A percentile compares a stretch with the other conserved stretches of the same genome.
Evolutionary conservation across 495 filamentous ascomycete species (phyloP).

Genomic region (Astrothelium macrocarpum): DNA sequence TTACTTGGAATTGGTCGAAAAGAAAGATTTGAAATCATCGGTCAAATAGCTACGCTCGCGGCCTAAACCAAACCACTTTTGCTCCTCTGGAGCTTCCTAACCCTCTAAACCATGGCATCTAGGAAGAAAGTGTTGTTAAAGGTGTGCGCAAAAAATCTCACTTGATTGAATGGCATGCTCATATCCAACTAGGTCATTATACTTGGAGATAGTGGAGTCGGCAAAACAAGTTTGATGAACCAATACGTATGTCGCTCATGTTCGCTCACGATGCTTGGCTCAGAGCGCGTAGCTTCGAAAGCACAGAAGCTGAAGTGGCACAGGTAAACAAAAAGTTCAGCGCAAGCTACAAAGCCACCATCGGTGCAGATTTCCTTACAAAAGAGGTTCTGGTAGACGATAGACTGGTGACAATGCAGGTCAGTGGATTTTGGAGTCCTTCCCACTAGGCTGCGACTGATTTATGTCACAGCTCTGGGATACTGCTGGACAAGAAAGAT

Average conservation of each 20-base stretch:
- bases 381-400: constrained; percentile 98
- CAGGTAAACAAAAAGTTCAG: constrained; percentile 99
- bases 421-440: constrained; percentile 34
- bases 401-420: constrained; percentile 96
- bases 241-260: constrained; percentile 77
- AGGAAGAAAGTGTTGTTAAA: constrained; percentile 97
- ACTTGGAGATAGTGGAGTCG: constrained; percentile 93
- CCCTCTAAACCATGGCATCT: constrained; percentile 58
- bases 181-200: constrained; percentile 73
- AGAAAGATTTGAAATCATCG: neutral
- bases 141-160: constrained; percentile 42
- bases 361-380: constrained; percentile 96
- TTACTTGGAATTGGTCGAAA: neutral
- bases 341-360: constrained; percentile 98
- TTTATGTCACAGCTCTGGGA: constrained; percentile 79
- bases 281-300: neutral
- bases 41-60: neutral
- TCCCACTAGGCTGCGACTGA: constrained; percentile 14
- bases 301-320: constrained; percentile 6
- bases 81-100: neutral
- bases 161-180: constrained; percentile 7
- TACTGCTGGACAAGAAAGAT: constrained; percentile 94
- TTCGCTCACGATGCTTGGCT: neutral
- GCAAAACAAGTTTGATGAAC: constrained; percentile 99
- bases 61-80: neutral